Evolutionary conservation across 1,284 basidiomycete species (phyloP).

Genomic region (Ceratorhiza oryzae-sativae): DNA sequence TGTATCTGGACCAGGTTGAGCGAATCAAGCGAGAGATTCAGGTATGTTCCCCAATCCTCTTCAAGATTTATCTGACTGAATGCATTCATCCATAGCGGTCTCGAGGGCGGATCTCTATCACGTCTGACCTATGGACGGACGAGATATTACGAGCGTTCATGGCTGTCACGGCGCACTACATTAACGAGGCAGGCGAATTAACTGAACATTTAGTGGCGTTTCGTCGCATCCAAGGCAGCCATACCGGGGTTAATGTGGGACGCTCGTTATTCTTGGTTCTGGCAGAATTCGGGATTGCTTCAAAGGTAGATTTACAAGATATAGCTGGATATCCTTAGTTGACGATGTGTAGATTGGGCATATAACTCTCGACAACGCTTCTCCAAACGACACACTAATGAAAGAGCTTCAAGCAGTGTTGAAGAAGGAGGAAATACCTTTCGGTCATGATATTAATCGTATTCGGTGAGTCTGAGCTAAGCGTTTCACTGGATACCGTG

Average conservation of each 20-base stretch:
- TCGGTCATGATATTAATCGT: slow-evolving; percentile 11
- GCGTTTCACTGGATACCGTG: background rate
- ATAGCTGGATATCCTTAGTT: background rate
- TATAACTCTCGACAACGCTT: slow-evolving; percentile 9
- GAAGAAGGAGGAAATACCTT: background rate
- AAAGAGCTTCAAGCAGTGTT: background rate
- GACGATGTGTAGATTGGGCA: background rate
- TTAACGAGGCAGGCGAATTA: background rate
- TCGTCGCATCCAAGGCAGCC: background rate
- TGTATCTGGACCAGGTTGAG: background rate
- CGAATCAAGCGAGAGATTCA: background rate
- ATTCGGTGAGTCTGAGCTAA: slow-evolving; percentile 8
- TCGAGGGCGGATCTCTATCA: slow-evolving; percentile 30
- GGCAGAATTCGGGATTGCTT: background rate
- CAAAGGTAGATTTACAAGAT: background rate
- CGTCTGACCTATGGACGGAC: slow-evolving; percentile 37
- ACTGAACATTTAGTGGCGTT: slow-evolving; percentile 14
- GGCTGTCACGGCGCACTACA: slow-evolving; percentile 34
- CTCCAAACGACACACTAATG: slow-evolving; percentile 17
- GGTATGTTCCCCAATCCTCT: background rate
- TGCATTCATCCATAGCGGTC: background rate
- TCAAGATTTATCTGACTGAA: background rate
- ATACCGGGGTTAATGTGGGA: slow-evolving; percentile 18
- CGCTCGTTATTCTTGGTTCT: background rate
- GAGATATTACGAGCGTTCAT: slow-evolving; percentile 21